phyloP scores from a whole-genome alignment of 257 asterid species.

The Forsythia suspensa region DNA sequence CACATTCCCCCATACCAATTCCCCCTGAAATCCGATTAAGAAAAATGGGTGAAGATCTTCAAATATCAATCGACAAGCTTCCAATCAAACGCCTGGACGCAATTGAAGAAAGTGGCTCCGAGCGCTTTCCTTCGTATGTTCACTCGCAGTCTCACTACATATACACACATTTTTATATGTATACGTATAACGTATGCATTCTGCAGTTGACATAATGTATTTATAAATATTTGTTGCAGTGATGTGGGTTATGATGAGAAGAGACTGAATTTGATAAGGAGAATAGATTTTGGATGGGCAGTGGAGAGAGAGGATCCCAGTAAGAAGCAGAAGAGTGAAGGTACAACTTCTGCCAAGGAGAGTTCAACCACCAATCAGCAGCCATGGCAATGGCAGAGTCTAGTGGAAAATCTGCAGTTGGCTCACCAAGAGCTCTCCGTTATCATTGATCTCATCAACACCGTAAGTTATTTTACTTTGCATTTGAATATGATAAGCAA shows the following conservation, averaged over 20 bases:
- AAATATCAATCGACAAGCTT: conserved; percentile 80
- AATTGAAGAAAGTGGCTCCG: conserved; percentile 76
- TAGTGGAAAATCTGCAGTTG: conserved; percentile 83
- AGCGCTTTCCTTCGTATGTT: conserved; percentile 70
- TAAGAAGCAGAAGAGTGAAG: conserved; percentile 75
- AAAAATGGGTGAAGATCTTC: conserved; percentile 61
- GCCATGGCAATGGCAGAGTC: conserved; percentile 82
- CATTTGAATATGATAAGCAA: neutral
- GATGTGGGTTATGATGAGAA: conserved; percentile 86
- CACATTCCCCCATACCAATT: conserved; percentile 14
- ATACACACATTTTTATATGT: neutral
- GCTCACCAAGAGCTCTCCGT: conserved; percentile 98
- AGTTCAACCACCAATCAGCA: conserved; percentile 52
- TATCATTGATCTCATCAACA: conserved; percentile 88
- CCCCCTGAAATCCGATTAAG: conserved; percentile 10
- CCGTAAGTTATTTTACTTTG: conserved; percentile 42
- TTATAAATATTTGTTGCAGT: conserved; percentile 40
- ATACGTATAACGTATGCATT: neutral
- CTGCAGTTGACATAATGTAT: conserved; percentile 6
- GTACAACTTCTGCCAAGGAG: conserved; percentile 44
- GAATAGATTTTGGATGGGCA: conserved; percentile 91
- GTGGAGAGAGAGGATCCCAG: conserved; percentile 90
- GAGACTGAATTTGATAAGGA: conserved; percentile 69
- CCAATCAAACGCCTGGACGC: conserved; percentile 75
- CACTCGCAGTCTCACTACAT: neutral